Percentiles rank a stretch among this genome's conserved stretches.
These are phyloP conservation scores for Clavaria fumosa DNA, from an alignment of 768 basidiomycete species.

Conservation along the genomic window DNA sequence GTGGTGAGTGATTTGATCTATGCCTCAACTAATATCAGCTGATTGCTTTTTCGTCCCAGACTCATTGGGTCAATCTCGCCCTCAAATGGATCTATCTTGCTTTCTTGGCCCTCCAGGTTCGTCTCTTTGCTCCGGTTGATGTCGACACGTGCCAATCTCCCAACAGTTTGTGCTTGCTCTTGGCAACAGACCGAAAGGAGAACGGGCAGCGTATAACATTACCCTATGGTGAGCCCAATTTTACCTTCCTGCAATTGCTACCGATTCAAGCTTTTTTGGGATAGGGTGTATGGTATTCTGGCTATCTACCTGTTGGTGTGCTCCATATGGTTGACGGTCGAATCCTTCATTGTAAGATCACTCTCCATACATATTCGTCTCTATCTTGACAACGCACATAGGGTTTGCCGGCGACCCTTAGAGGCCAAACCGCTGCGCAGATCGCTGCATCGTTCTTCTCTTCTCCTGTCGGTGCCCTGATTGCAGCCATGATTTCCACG, in stretches of 20 bases:
- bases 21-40: slow-evolving; percentile 2
- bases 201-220: slow-evolving; percentile 37
- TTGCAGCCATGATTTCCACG: slow-evolving; percentile 80
- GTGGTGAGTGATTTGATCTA: slow-evolving; percentile 34
- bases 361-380: too few relatives aligned
- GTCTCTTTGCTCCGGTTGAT: slow-evolving; percentile 4
- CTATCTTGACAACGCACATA: slow-evolving; percentile 14
- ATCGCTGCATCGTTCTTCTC: slow-evolving; percentile 50
- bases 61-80: slow-evolving; percentile 73
- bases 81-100: slow-evolving; percentile 81
- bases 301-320: slow-evolving; percentile 76
- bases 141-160: not conserved
- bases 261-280: too few relatives aligned
- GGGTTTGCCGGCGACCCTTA: slow-evolving; percentile 38
- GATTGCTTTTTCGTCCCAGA: slow-evolving; percentile 30
- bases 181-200: slow-evolving; percentile 67
- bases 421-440: slow-evolving; percentile 30
- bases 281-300: slow-evolving; percentile 71
- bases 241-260: too few relatives aligned
- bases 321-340: slow-evolving; percentile 70
- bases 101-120: slow-evolving; percentile 57
- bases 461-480: slow-evolving; percentile 64
- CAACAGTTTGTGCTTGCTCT: slow-evolving; percentile 51
- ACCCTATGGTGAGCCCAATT: slow-evolving; percentile 46
- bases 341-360: slow-evolving; percentile 53